These are phyloP conservation scores for Lathyrus tuberosus DNA, from an alignment of 306 rosid species.

Conservation along the genomic window DNA sequence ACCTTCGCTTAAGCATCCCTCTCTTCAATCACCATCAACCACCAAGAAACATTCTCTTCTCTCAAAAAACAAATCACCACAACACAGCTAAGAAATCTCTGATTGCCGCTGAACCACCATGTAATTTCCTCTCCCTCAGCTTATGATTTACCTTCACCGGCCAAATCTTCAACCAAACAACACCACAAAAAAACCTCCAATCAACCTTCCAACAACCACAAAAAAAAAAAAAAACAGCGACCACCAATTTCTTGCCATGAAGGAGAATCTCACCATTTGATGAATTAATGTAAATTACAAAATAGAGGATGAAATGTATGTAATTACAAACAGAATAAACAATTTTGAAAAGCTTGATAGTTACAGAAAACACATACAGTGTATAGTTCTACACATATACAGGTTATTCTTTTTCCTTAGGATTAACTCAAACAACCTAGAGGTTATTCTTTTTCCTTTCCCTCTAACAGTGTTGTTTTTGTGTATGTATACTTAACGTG, in stretches of 20 bases:
- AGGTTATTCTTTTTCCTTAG: conserved; percentile 26
- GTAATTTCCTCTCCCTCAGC: too few species aligned
- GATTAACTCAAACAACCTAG: background rate
- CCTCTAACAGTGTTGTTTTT: background rate
- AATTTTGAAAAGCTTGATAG: conserved; percentile 38
- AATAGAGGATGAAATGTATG: conserved; percentile 23
- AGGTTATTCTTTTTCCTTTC: conserved; percentile 30
- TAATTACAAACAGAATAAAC: conserved; percentile 36
- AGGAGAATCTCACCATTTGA: conserved; percentile 89
- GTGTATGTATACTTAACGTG: conserved; percentile 6
- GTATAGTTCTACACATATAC: conserved; percentile 21
- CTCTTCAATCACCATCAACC: too few species aligned
- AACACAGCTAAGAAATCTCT: too few species aligned
- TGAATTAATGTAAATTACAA: background rate
- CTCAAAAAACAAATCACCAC: too few species aligned
- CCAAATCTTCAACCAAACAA: too few species aligned
- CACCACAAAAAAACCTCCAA: too few species aligned
- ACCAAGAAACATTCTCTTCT: too few species aligned
- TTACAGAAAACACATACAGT: conserved; percentile 22
- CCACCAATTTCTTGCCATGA: conserved; percentile 85
- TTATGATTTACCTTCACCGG: too few species aligned
- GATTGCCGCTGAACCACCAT: too few species aligned
- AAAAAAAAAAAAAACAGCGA: too few species aligned
- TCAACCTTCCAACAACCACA: too few species aligned
- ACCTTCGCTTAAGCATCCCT: too few species aligned